Conservation (phyloP, 2,329 filamentous ascomycete genomes). For the Fusarium aywerte region DNA sequence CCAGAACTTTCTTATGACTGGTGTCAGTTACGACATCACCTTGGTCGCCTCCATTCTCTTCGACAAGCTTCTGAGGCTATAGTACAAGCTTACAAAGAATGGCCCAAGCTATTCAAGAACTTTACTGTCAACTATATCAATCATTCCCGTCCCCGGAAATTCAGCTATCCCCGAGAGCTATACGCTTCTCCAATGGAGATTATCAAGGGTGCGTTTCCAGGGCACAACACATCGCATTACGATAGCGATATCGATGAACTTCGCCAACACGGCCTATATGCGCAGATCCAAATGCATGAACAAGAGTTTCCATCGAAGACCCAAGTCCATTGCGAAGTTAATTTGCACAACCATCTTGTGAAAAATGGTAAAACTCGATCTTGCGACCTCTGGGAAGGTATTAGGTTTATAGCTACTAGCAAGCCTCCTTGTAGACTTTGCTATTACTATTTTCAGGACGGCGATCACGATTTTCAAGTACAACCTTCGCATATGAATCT, state of each 20-base stretch:
- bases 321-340: constrained; percentile 5
- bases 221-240: background rate
- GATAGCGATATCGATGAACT: background rate
- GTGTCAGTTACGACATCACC: constrained; percentile 9
- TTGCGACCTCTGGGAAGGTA: constrained; percentile 1
- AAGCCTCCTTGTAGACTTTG: constrained; percentile 10
- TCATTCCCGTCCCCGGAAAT: background rate
- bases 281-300: background rate
- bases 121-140: background rate
- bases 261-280: background rate
- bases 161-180: background rate
- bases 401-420: constrained; percentile 13
- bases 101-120: constrained; percentile 3
- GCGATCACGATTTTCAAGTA: constrained; percentile 4
- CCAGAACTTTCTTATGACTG: constrained; percentile 1
- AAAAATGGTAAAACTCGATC: background rate
- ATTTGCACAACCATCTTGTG: constrained; percentile 1
- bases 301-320: constrained; percentile 1
- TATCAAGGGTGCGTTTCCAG: constrained; percentile 3
- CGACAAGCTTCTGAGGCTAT: constrained; percentile 5
- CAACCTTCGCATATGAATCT: constrained; percentile 8
- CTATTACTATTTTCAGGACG: constrained; percentile 8
- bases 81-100: background rate
- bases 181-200: background rate
- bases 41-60: constrained; percentile 8